Conservation (phyloP, 139 green algal genomes). For the Spirogloea muscicola region DNA sequence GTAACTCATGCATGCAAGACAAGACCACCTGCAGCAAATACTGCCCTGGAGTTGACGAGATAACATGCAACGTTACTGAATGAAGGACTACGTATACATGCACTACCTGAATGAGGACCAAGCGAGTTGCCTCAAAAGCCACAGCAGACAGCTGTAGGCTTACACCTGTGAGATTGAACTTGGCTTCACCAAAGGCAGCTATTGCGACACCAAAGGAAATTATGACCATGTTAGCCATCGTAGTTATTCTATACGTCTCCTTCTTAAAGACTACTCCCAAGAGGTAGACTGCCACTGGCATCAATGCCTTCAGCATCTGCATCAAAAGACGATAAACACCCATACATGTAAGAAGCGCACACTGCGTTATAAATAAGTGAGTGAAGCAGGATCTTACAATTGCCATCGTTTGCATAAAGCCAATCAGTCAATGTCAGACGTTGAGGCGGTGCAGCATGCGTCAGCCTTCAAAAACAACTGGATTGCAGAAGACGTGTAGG, state of each 20-base stretch:
- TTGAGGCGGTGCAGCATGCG: too few species aligned
- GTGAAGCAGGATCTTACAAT: too few species aligned
- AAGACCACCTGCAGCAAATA: neutral
- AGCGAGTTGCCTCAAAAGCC: slow-evolving; percentile 64
- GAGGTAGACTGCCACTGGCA: slow-evolving; percentile 76
- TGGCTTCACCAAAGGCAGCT: slow-evolving; percentile 61
- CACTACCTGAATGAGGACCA: slow-evolving; percentile 49
- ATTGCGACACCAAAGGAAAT: slow-evolving; percentile 83
- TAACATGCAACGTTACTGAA: neutral
- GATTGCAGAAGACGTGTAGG: neutral
- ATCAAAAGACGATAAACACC: too few species aligned
- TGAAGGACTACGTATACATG: neutral
- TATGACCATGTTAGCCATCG: slow-evolving; percentile 75
- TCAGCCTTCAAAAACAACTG: too few species aligned
- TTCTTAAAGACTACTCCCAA: slow-evolving; percentile 70
- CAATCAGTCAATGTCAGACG: too few species aligned
- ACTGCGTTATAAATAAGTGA: too few species aligned
- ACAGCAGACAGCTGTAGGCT: slow-evolving; percentile 84
- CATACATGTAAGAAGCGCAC: too few species aligned
- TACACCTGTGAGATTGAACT: slow-evolving; percentile 82
- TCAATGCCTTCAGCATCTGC: slow-evolving; percentile 95
- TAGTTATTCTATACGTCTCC: slow-evolving; percentile 58
- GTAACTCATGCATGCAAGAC: neutral
- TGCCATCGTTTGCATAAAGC: too few species aligned
- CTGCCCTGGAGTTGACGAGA: neutral